Base-by-base conservation (phyloP, 495 filamentous ascomycete species). In the Monascus purpureus region DNA sequence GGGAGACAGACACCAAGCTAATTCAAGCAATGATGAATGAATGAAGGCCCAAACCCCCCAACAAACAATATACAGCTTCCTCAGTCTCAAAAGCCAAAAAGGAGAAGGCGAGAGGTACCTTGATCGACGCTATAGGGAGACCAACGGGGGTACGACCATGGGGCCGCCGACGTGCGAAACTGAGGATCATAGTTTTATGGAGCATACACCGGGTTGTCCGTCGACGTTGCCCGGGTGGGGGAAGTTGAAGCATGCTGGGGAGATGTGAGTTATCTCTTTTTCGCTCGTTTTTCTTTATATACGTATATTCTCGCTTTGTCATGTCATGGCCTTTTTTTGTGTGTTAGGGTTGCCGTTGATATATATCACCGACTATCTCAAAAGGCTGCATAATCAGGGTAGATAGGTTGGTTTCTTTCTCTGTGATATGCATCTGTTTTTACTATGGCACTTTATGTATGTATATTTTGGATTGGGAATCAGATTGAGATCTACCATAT, bases 111-210 rank as follows among this genome's bases (percentile, higher is more conserved):
- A 46, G 28, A 14, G 35, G 1, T 50, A 55, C 13, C 50, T 22
- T 4, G 9, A 22, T 5, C 5, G 9, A 4, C 20, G 20, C 20
- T n/a, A n/a, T n/a, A n/a, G n/a, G n/a, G n/a, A n/a, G n/a, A 41
- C 28, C 19, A 37, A 16, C 23, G 39, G 2, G 49, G 46, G 1
- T 37, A 37, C 15, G 43, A 47, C 15, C 16, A 40, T 4, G 39
- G 38, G 2, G 32, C 27, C 0, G 32, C 11, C 0, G 24, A 26
- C 18, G 6, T 53, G 49, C 32, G 39, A 45, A 4, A 45, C 20
- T 11, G 55, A 65, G 33, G 59, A 63, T 33, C 52, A 54, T 31
- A 53, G 39, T 16, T 63, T 61, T 32, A 55, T 53, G 53, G 25
- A 34, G 0, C 35, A 32, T 14, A 55, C 50, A 30, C 50, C 61